phyloP scores from a whole-genome alignment of 78 protist genomes.

The Dictyostelium discoideum region DNA sequence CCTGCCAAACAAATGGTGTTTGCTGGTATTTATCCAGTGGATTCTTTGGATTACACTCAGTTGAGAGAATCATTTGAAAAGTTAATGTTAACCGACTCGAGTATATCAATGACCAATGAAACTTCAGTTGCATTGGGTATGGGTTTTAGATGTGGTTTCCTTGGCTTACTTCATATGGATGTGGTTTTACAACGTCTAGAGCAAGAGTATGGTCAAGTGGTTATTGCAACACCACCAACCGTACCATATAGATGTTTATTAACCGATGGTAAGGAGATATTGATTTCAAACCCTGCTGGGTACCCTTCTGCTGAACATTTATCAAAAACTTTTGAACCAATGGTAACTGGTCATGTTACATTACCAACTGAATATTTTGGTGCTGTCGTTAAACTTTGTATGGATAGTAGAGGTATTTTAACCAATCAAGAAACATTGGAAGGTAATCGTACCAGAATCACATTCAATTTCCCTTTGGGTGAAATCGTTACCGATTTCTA shows the following conservation, averaged over 20 bases:
- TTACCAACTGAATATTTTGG: conserved; percentile 87
- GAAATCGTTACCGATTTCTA: conserved; percentile 89
- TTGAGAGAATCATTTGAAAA: conserved; percentile 78
- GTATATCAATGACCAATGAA: conserved; percentile 69
- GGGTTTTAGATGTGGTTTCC: conserved; percentile 96
- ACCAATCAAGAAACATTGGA: conserved; percentile 44
- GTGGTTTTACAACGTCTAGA: conserved; percentile 90
- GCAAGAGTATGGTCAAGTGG: conserved; percentile 82
- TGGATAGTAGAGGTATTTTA: conserved; percentile 52
- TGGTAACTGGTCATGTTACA: conserved; percentile 71
- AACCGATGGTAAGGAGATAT: conserved; percentile 23
- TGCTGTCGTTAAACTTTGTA: conserved; percentile 63
- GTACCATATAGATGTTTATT: conserved; percentile 83
- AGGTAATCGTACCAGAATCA: conserved; percentile 53
- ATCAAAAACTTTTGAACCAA: conserved; percentile 78
- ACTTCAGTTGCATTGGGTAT: conserved; percentile 90
- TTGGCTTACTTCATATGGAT: conserved; percentile 97
- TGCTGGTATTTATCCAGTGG: conserved; percentile 88
- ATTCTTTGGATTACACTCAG: conserved; percentile 14
- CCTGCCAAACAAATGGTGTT: conserved; percentile 88
- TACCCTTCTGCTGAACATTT: conserved; percentile 11
- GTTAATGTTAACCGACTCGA: conserved; percentile 87
- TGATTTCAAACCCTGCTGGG: conserved; percentile 73
- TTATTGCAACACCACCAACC: conserved; percentile 93
- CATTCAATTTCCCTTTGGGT: conserved; percentile 87